phyloP scores from a whole-genome alignment of 1,284 basidiomycete species.

The Rugosomyces carneus region DNA sequence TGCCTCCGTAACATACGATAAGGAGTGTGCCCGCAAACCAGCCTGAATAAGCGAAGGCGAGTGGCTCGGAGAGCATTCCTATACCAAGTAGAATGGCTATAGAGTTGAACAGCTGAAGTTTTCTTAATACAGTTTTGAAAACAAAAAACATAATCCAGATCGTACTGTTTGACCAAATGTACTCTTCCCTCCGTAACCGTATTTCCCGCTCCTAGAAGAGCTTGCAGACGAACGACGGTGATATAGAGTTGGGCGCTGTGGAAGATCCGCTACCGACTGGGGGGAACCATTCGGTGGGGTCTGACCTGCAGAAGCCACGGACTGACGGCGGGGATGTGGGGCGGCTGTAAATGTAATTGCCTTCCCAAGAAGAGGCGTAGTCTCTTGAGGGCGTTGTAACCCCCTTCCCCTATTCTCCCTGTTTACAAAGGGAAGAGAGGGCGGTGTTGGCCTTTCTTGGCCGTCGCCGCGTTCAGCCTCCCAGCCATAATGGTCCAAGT shows the following conservation, averaged over 20 bases:
- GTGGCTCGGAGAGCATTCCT: conserved; percentile 84
- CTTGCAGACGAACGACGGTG: conserved; percentile 26
- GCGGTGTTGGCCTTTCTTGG: conserved; percentile 8
- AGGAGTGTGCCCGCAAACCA: conserved; percentile 76
- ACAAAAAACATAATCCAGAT: background rate
- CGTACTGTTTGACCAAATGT: conserved; percentile 80
- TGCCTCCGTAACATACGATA: conserved; percentile 70
- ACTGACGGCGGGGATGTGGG: conserved; percentile 17
- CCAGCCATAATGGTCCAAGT: conserved; percentile 14
- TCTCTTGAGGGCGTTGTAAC: conserved; percentile 19
- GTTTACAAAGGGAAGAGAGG: background rate
- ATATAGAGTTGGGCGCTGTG: conserved; percentile 3
- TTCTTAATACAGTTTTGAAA: background rate
- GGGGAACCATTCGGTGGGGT: conserved; percentile 2
- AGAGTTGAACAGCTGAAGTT: conserved; percentile 77
- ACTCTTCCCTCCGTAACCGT: conserved; percentile 46
- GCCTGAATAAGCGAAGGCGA: conserved; percentile 84
- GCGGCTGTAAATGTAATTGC: conserved; percentile 27
- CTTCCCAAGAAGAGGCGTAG: conserved; percentile 39
- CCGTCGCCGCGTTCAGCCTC: conserved; percentile 33
- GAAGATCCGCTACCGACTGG: background rate
- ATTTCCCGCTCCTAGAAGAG: conserved; percentile 23
- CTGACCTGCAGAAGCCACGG: conserved; percentile 1
- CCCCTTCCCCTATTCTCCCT: background rate
- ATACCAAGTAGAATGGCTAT: conserved; percentile 85